Base-by-base conservation (phyloP, 495 filamentous ascomycete genomes). In the Pyrenopolyporus hunteri region DNA sequence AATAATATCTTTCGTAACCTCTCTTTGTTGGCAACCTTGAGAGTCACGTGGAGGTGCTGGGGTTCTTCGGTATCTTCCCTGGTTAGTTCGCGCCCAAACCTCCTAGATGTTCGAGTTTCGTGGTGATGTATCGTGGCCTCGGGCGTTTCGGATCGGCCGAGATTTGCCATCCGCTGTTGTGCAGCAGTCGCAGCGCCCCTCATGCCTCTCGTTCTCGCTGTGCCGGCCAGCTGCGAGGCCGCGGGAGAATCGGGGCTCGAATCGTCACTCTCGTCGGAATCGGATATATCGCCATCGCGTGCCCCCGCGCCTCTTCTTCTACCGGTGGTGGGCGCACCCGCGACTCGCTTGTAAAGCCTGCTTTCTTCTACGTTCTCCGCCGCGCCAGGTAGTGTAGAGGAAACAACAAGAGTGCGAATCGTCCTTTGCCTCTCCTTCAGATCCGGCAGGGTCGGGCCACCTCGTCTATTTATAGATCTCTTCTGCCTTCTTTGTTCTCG, bases 401-500 rank as follows among this genome's bases (percentile, higher is more conserved):
- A 97, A 2, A 98, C 91, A 52, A 98, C 82, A 60, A 95, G 78
- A 0, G 92, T 96, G 10, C 94, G 85, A 50, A 97, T 92, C 1
- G 93, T 97, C 33, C 92, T 84, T 70, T 91, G 92, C 31, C 93
- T 84, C 66, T 98, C 95, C 70, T 97, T 98, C 25, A 98, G 84
- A 76, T 98, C 94, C 9, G 94, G 94, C 32, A 98, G 78, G 53
- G 90, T 87, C n/a, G 95, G 94, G 0, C 94, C 94, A 57, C 94
- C 94, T 49, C 94, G 86, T 42, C 94, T 85, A 70, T 96, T 97
- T 51, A 96, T 89, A 3, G 93, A 96, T 31, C 94, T 86, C 77
- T 98, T 97, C 76, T 97, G 92, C 44, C 93, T 83, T 54, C 94
- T 83, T 73, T 96, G 91, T 71, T 98, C 94, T 64, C 94, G 83